Conservation (phyloP, 208 protist genomes). For the Leishmania amazonensis region DNA sequence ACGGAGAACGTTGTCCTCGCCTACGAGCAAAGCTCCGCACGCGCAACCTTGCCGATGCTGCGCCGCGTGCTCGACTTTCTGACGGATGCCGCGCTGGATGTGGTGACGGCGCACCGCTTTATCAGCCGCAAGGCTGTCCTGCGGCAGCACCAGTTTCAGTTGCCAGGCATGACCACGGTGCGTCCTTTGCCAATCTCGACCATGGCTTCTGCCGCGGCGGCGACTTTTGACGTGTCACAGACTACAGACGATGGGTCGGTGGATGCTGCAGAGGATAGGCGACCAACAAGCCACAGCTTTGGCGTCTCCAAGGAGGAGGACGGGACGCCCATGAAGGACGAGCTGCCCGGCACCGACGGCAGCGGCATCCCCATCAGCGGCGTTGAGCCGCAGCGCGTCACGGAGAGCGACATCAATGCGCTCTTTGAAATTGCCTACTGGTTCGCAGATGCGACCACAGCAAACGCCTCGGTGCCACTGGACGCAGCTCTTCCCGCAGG, state of each 20-base stretch:
- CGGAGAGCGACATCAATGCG: constrained; percentile 67
- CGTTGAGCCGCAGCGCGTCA: constrained; percentile 48
- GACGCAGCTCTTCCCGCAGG: constrained; percentile 27
- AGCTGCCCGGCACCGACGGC: background rate
- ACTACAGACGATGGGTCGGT: background rate
- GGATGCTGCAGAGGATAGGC: background rate
- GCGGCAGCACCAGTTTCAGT: constrained; percentile 50
- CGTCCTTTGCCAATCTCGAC: background rate
- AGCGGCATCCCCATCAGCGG: constrained; percentile 3
- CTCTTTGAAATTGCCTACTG: constrained; percentile 79
- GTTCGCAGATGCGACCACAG: constrained; percentile 81
- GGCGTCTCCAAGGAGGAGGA: background rate
- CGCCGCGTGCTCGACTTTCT: constrained; percentile 70
- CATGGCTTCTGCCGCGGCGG: background rate
- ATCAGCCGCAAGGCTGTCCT: constrained; percentile 62
- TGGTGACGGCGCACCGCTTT: constrained; percentile 66
- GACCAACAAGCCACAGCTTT: no score
- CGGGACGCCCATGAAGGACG: background rate
- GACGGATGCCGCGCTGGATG: constrained; percentile 74
- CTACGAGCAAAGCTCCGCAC: constrained; percentile 74
- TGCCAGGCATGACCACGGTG: constrained; percentile 28
- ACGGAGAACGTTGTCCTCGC: constrained; percentile 80
- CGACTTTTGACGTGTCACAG: background rate
- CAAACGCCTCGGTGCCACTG: constrained; percentile 64
- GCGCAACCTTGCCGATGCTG: constrained; percentile 69